Evolutionary conservation across 768 basidiomycete genomes (phyloP).

Genomic region (Tephrocybe sp.): DNA sequence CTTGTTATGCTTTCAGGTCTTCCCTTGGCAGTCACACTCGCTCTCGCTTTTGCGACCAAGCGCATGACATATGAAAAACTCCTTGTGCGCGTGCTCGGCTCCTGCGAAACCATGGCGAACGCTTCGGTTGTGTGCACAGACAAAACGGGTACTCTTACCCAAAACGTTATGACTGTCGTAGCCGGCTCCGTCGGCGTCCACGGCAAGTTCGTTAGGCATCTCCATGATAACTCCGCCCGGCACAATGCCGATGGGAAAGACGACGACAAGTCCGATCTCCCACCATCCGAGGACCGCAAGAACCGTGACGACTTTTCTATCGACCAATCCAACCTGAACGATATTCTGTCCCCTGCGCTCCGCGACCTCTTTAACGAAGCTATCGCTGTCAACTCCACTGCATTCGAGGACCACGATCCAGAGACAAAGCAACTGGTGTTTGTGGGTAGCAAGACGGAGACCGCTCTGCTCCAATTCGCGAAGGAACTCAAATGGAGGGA

Average conservation of each 20-base stretch:
- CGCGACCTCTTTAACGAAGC: constrained; percentile 76
- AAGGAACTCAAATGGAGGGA: constrained; percentile 77
- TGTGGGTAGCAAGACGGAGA: constrained; percentile 95
- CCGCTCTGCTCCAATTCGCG: constrained; percentile 83
- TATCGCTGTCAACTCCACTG: constrained; percentile 91
- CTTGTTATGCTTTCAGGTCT: constrained; percentile 51
- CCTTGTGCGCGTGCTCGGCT: constrained; percentile 92
- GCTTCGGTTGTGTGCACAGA: constrained; percentile 95
- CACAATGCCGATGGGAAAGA: constrained; percentile 67
- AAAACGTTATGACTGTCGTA: constrained; percentile 94
- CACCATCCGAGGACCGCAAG: constrained; percentile 11
- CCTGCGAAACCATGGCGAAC: constrained; percentile 99
- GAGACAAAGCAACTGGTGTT: constrained; percentile 63
- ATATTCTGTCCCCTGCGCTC: constrained; percentile 59
- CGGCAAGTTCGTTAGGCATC: constrained; percentile 85
- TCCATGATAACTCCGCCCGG: constrained; percentile 69
- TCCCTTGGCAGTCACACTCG: constrained; percentile 94
- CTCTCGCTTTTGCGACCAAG: constrained; percentile 95
- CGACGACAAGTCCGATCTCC: constrained; percentile 28
- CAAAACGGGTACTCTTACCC: constrained; percentile 96
- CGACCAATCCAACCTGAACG: constrained; percentile 72
- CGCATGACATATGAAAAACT: constrained; percentile 97
- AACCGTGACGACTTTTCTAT: constrained; percentile 78
- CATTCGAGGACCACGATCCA: constrained; percentile 80
- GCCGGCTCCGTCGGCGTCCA: constrained; percentile 94